Conservation (phyloP, 202 grass and related monocot species). For the Musa balbisiana region DNA sequence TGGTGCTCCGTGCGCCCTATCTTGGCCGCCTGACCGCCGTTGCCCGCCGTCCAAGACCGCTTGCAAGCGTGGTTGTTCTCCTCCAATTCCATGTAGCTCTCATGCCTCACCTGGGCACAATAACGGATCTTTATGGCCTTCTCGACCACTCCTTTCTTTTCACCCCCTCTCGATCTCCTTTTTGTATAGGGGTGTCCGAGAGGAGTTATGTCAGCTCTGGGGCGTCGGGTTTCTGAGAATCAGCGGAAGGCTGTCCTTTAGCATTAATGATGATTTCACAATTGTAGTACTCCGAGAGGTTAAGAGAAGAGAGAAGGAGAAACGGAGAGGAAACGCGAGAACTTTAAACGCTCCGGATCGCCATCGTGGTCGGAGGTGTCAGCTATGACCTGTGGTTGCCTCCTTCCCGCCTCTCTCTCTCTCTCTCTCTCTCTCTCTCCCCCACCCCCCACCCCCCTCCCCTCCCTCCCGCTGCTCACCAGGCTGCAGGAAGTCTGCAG, state of each 20-base stretch:
- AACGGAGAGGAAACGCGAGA: constrained; percentile 6
- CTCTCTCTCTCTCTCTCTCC: too few relatives aligned
- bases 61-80: constrained; percentile 31
- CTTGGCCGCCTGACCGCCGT: constrained; percentile 8
- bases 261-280: constrained; percentile 37
- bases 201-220: constrained; percentile 27
- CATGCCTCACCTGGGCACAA: not conserved
- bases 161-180: constrained; percentile 3
- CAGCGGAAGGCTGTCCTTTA: constrained; percentile 26
- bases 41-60: constrained; percentile 20
- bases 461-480: not conserved
- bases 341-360: not conserved
- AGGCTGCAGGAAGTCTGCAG: constrained; percentile 14
- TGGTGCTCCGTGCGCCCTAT: constrained; percentile 16
- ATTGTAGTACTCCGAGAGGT: constrained; percentile 15
- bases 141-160: not conserved
- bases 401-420: constrained; percentile 12
- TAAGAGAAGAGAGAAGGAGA: constrained; percentile 12
- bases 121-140: constrained; percentile 4
- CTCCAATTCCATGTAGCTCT: constrained; percentile 31
- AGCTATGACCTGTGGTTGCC: not conserved
- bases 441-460: too few relatives aligned
- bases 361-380: not conserved
- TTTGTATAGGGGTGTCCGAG: not conserved
- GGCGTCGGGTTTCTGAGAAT: constrained; percentile 9